Evolutionary conservation across 2,329 filamentous ascomycete genomes (phyloP).

Genomic region (Fusarium sp.): DNA sequence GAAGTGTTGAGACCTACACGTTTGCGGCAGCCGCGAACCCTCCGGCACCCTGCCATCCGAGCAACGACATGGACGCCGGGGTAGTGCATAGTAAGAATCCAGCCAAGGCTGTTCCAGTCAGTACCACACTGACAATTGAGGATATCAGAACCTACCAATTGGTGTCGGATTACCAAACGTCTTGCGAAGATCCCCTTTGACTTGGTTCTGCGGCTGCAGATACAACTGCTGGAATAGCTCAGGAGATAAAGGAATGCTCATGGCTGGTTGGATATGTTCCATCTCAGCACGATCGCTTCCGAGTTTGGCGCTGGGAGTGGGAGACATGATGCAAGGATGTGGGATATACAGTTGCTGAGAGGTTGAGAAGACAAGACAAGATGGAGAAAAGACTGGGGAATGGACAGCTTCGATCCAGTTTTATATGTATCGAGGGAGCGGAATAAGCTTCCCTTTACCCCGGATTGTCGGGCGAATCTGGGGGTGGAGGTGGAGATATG

Average conservation of each 20-base stretch:
- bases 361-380: background rate
- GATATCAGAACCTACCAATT: constrained; percentile 43
- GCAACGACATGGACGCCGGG: constrained; percentile 45
- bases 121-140: fast-evolving
- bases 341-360: background rate
- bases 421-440: background rate
- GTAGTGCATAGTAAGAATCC: constrained; percentile 49
- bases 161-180: constrained; percentile 66
- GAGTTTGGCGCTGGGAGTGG: constrained; percentile 10
- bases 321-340: constrained; percentile 20
- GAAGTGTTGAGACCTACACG: constrained; percentile 33
- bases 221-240: constrained; percentile 66
- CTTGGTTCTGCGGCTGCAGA: constrained; percentile 58
- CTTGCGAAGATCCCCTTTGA: constrained; percentile 59
- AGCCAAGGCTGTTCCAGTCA: constrained; percentile 37
- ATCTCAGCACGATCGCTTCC: constrained; percentile 35
- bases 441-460: constrained; percentile 6
- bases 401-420: background rate
- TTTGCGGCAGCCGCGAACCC: constrained; percentile 47
- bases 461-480: background rate
- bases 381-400: background rate
- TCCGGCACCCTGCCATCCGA: constrained; percentile 48
- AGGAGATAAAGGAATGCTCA: constrained; percentile 60
- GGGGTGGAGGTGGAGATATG: background rate
- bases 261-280: constrained; percentile 47